Conservation (phyloP, 768 basidiomycete genomes). For the Strobilomyces echinocephalus region DNA sequence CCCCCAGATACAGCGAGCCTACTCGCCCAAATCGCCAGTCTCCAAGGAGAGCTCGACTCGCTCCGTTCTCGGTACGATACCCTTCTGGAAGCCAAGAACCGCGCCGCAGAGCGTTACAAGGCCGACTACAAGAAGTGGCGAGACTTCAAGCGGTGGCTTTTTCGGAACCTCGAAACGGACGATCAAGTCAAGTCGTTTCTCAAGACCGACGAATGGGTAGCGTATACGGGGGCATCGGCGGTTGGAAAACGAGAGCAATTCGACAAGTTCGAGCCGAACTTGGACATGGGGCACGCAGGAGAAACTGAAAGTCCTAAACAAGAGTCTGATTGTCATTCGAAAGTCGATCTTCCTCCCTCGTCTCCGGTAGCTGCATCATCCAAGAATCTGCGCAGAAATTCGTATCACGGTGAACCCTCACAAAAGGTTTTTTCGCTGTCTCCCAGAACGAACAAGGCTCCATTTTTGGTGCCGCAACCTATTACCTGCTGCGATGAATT, state of each 20-base stretch:
- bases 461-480: slow-evolving; percentile 3
- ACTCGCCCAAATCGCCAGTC: slow-evolving; percentile 12
- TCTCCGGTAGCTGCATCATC: neutral
- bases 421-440: slow-evolving; percentile 5
- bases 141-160: slow-evolving; percentile 41
- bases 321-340: neutral
- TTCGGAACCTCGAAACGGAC: slow-evolving; percentile 31
- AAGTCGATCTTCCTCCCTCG: neutral
- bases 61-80: slow-evolving; percentile 43
- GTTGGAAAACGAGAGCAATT: slow-evolving; percentile 28
- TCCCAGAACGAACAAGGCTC: slow-evolving; percentile 4
- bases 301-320: slow-evolving; percentile 1
- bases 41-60: slow-evolving; percentile 31
- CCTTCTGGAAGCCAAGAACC: slow-evolving; percentile 39
- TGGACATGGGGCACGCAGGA: neutral
- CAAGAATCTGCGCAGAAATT: slow-evolving; percentile 14
- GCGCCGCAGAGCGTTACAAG: slow-evolving; percentile 45
- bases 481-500: neutral
- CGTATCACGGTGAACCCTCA: slow-evolving; percentile 13
- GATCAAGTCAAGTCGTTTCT: slow-evolving; percentile 25
- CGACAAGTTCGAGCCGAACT: slow-evolving; percentile 18
- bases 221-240: slow-evolving; percentile 15
- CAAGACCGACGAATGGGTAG: slow-evolving; percentile 27
- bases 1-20: slow-evolving; percentile 1
- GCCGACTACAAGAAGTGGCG: slow-evolving; percentile 52